phyloP scores from a whole-genome alignment of 305 asterid genomes.

The Andrographis paniculata region DNA sequence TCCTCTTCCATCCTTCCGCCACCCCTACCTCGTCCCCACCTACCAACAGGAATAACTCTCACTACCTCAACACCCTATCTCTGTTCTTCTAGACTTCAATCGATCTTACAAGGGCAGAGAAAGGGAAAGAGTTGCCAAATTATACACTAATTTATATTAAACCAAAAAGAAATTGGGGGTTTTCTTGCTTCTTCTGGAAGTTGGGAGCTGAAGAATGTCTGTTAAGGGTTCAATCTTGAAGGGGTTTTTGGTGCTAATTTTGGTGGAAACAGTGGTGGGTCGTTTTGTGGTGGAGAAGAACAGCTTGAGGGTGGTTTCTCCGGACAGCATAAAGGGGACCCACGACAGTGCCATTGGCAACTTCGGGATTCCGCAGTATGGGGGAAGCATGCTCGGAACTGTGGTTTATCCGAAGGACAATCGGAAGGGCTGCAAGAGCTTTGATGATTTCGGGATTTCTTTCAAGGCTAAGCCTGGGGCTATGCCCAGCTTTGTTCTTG shows the following conservation, averaged over 20 bases:
- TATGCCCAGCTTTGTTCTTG: slow-evolving; percentile 61
- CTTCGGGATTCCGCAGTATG: slow-evolving; percentile 84
- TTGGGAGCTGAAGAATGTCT: slow-evolving; percentile 35
- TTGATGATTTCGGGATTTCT: slow-evolving; percentile 53
- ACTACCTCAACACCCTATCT: no score
- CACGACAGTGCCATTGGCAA: slow-evolving; percentile 79
- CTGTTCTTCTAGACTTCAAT: no score
- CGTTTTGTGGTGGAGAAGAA: slow-evolving; percentile 86
- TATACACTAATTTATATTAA: no score
- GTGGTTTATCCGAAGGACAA: slow-evolving; percentile 61
- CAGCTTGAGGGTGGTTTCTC: slow-evolving; percentile 72
- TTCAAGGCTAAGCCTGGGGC: slow-evolving; percentile 69
- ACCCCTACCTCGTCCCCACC: no score
- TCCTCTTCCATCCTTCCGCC: no score
- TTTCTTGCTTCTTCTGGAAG: slow-evolving; percentile 14
- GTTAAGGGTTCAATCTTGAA: slow-evolving; percentile 33
- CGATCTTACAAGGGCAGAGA: no score
- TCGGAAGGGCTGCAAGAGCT: slow-evolving; percentile 54
- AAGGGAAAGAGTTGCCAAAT: slow-evolving; percentile 16
- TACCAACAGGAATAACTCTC: no score
- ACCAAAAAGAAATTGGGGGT: slow-evolving; percentile 2
- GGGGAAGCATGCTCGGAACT: slow-evolving; percentile 79
- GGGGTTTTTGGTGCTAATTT: slow-evolving; percentile 30
- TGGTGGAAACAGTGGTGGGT: slow-evolving; percentile 39
- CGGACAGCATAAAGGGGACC: slow-evolving; percentile 56